A percentile compares a stretch with the other conserved stretches of the same genome.
phyloP scores from a whole-genome alignment of 177 flowering plant genomes.

The Vitis hybrid region DNA sequence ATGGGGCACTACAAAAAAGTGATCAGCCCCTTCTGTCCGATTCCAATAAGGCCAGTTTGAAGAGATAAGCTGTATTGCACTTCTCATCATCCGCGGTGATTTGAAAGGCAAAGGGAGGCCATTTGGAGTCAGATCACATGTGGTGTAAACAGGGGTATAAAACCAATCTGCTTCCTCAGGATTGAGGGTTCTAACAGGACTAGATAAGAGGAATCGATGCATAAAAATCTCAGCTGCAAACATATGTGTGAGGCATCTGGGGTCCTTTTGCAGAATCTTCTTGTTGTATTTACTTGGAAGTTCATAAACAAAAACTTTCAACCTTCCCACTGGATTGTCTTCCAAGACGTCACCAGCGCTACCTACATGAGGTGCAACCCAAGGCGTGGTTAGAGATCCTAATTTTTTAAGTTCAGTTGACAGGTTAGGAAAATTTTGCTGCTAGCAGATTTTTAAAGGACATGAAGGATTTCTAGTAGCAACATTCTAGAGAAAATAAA shows the following conservation, averaged over 20 bases:
- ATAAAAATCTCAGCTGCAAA: slow-evolving; percentile 96
- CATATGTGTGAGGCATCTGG: slow-evolving; percentile 93
- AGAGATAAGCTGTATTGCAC: slow-evolving; percentile 92
- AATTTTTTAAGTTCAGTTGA: not conserved
- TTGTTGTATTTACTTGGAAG: slow-evolving; percentile 97
- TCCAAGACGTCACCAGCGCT: slow-evolving; percentile 99
- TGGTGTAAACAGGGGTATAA: slow-evolving; percentile 91
- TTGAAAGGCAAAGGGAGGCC: slow-evolving; percentile 96
- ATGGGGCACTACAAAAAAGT: slow-evolving; percentile 89
- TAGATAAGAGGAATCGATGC: slow-evolving; percentile 89
- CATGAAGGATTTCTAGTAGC: not conserved
- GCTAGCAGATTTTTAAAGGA: not conserved
- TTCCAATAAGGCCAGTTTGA: slow-evolving; percentile 99
- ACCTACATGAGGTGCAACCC: slow-evolving; percentile 39
- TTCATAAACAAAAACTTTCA: slow-evolving; percentile 95
- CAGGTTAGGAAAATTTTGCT: not conserved
- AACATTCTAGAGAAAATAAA: not conserved
- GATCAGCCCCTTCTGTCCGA: slow-evolving; percentile 90
- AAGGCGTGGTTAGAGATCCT: not conserved
- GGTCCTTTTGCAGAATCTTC: slow-evolving; percentile 84
- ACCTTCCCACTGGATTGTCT: slow-evolving; percentile 93
- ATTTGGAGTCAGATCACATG: slow-evolving; percentile 92
- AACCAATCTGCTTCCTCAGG: slow-evolving; percentile 99
- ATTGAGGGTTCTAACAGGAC: slow-evolving; percentile 89
- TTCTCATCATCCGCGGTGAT: slow-evolving; percentile 98